Percentiles rank a stretch among this genome's conserved stretches.
Conservation (phyloP, 2,329 filamentous ascomycete genomes). For the Fusarium nelsonii region DNA sequence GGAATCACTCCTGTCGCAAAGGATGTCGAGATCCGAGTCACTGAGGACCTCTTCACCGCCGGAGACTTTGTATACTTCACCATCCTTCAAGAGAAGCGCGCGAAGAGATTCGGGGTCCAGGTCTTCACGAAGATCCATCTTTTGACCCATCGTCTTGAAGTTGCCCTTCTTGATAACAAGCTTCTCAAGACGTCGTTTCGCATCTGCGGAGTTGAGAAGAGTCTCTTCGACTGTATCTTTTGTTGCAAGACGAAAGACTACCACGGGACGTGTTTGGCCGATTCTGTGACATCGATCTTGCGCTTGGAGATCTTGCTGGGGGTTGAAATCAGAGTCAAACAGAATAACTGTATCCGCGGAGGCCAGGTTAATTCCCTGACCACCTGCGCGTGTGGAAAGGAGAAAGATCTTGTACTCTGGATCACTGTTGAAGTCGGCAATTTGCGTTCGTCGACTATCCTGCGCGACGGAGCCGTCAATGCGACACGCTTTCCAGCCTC, state of each 20-base stretch:
- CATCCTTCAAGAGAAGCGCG: constrained; percentile 77
- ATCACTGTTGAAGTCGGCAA: constrained; percentile 78
- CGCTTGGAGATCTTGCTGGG: constrained; percentile 95
- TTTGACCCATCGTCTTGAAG: constrained; percentile 77
- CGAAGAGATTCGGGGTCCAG: constrained; percentile 72
- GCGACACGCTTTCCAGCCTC: constrained; percentile 84
- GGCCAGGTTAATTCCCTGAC: constrained; percentile 94
- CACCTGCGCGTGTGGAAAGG: constrained; percentile 89
- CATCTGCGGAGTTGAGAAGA: constrained; percentile 87
- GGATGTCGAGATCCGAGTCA: constrained; percentile 78
- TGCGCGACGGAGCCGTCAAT: constrained; percentile 92
- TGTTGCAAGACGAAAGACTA: constrained; percentile 93
- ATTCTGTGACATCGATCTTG: constrained; percentile 97
- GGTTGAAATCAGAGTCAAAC: constrained; percentile 93
- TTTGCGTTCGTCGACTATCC: constrained; percentile 75
- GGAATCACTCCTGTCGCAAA: constrained; percentile 80
- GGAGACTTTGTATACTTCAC: constrained; percentile 70
- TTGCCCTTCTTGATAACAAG: constrained; percentile 95
- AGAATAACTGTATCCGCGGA: constrained; percentile 93
- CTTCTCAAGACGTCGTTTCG: constrained; percentile 92
- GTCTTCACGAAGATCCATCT: constrained; percentile 65
- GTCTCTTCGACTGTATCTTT: constrained; percentile 93
- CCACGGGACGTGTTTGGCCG: constrained; percentile 89
- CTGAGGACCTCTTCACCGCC: constrained; percentile 76
- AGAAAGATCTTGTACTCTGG: constrained; percentile 80